These are phyloP conservation scores for Annulohypoxylon bovei DNA, from an alignment of 495 filamentous ascomycete genomes.

Conservation along the genomic window DNA sequence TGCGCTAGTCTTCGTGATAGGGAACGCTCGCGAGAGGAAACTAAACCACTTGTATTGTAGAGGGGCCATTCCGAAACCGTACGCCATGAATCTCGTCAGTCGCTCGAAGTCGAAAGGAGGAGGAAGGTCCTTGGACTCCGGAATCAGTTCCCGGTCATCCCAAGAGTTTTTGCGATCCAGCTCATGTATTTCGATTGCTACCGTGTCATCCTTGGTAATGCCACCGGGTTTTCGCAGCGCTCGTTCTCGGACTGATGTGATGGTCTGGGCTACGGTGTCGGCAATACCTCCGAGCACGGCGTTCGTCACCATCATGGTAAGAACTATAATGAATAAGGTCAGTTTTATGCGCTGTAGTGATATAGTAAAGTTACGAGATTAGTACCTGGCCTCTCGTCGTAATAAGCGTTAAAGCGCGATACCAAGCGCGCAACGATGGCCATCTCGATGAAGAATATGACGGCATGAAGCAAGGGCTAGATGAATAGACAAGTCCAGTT, in stretches of 20 bases:
- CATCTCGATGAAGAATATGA: slow-evolving; percentile 91
- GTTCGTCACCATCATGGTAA: slow-evolving; percentile 99
- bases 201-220: slow-evolving; percentile 69
- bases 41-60: slow-evolving; percentile 97
- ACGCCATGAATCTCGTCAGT: slow-evolving; percentile 91
- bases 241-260: slow-evolving; percentile 81
- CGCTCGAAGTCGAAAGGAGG: slow-evolving; percentile 96
- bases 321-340: slow-evolving; percentile 60
- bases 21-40: slow-evolving; percentile 84
- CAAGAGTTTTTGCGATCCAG: slow-evolving; percentile 85
- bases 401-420: slow-evolving; percentile 92
- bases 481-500: slow-evolving; percentile 29
- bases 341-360: slow-evolving; percentile 6
- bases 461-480: slow-evolving; percentile 86
- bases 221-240: slow-evolving; percentile 67
- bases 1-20: slow-evolving; percentile 78
- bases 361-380: slow-evolving; percentile 2
- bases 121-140: slow-evolving; percentile 67
- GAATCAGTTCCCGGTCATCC: slow-evolving; percentile 71
- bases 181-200: slow-evolving; percentile 90
- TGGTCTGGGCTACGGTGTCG: slow-evolving; percentile 93
- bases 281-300: slow-evolving; percentile 91
- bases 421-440: slow-evolving; percentile 80
- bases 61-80: slow-evolving; percentile 95
- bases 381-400: slow-evolving; percentile 83